phyloP scores from a whole-genome alignment of 768 basidiomycete species.

The Termitomyces sp. region DNA sequence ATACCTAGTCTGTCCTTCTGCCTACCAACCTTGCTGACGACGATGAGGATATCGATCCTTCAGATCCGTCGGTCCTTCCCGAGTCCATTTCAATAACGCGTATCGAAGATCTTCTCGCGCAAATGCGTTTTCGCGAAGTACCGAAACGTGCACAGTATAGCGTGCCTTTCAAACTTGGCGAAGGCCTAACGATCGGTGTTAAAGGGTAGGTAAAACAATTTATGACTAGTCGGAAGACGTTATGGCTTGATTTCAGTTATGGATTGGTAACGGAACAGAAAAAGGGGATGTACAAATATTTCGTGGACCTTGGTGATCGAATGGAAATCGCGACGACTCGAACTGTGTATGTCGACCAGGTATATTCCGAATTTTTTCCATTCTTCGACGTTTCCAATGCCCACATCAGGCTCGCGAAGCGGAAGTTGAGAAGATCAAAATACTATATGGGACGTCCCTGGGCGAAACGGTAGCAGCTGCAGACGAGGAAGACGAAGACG shows the following conservation, averaged over 20 bases:
- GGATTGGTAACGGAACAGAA: slow-evolving; percentile 84
- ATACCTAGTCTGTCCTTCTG: slow-evolving; percentile 54
- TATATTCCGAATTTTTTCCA: slow-evolving; percentile 20
- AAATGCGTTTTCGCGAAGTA: slow-evolving; percentile 77
- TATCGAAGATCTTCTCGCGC: slow-evolving; percentile 70
- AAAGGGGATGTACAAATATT: slow-evolving; percentile 78
- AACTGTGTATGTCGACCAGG: slow-evolving; percentile 77
- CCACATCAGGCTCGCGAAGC: slow-evolving; percentile 34
- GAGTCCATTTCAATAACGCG: slow-evolving; percentile 72
- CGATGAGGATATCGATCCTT: slow-evolving; percentile 33
- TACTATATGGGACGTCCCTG: slow-evolving; percentile 39
- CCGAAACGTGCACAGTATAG: slow-evolving; percentile 82
- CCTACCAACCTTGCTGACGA: slow-evolving; percentile 48
- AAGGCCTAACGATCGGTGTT: slow-evolving; percentile 69
- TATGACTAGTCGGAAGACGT: neutral
- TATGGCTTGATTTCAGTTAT: slow-evolving; percentile 47
- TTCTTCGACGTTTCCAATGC: neutral
- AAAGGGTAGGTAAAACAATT: slow-evolving; percentile 52
- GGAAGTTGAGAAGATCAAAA: slow-evolving; percentile 37
- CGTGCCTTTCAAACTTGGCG: slow-evolving; percentile 73
- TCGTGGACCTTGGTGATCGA: slow-evolving; percentile 69
- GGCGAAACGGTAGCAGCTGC: slow-evolving; percentile 27
- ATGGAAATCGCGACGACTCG: slow-evolving; percentile 71
- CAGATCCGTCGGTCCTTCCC: slow-evolving; percentile 44
- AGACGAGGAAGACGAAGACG: slow-evolving; percentile 36